Conservation (phyloP, 225 moss, liverwort and hornwort species). For the Polytrichum formosum region DNA sequence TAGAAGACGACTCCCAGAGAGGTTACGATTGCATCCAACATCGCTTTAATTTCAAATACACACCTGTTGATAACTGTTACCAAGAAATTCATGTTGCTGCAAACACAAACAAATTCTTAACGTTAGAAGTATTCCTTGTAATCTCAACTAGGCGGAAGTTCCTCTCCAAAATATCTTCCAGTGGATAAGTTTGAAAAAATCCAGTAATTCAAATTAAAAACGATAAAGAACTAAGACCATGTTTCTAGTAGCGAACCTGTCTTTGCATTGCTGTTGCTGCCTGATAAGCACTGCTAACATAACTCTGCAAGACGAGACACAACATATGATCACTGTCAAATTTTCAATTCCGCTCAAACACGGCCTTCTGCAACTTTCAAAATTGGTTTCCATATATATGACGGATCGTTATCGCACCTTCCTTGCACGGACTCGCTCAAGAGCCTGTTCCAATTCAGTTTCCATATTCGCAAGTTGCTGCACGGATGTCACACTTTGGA, state of each 20-base stretch:
- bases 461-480: constrained; percentile 46
- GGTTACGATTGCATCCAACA: neutral
- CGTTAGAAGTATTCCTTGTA: neutral
- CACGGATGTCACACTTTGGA: constrained; percentile 32
- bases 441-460: constrained; percentile 43
- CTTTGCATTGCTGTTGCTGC: constrained; percentile 42
- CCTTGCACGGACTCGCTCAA: constrained; percentile 41
- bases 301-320: constrained; percentile 20
- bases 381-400: neutral
- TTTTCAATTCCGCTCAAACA: neutral
- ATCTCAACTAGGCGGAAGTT: too few relatives aligned
- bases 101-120: neutral
- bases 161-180: too few relatives aligned
- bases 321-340: too few relatives aligned
- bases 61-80: constrained; percentile 49
- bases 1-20: too few relatives aligned
- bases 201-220: too few relatives aligned
- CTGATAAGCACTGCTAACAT: constrained; percentile 43
- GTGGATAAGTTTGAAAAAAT: too few relatives aligned
- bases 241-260: constrained; percentile 8
- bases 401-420: constrained; percentile 16
- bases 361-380: too few relatives aligned
- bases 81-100: constrained; percentile 48
- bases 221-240: too few relatives aligned
- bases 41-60: neutral